Conservation (phyloP, 352 stramenopile genomes). For the Phytopythium ostracodes region DNA sequence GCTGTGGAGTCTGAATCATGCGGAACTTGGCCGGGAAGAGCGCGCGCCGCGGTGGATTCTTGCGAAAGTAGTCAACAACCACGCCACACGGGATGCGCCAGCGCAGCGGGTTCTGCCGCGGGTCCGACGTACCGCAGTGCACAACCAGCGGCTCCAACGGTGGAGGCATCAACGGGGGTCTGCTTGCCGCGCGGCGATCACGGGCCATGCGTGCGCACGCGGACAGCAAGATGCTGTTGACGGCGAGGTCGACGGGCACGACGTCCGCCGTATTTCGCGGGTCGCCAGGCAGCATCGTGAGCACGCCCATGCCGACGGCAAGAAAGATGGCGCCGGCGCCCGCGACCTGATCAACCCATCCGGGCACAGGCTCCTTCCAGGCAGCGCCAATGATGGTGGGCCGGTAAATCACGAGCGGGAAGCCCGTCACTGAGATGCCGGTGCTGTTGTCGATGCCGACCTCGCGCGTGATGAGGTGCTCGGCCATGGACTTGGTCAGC, state of each 20-base stretch:
- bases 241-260: constrained; percentile 74
- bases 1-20: constrained; percentile 78
- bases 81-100: constrained; percentile 69
- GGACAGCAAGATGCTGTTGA: constrained; percentile 71
- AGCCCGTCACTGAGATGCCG: not conserved
- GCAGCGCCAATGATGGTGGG: constrained; percentile 83
- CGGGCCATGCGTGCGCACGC: constrained; percentile 31
- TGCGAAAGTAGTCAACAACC: constrained; percentile 62
- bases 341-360: constrained; percentile 80
- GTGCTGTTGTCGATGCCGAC: constrained; percentile 14
- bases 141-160: constrained; percentile 47
- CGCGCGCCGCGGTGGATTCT: constrained; percentile 52
- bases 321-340: constrained; percentile 79
- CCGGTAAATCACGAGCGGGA: constrained; percentile 75
- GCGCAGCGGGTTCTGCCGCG: constrained; percentile 69
- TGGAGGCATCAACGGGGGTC: not conserved
- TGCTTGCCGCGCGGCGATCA: constrained; percentile 5
- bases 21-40: constrained; percentile 62
- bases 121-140: constrained; percentile 74
- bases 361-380: constrained; percentile 85
- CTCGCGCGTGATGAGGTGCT: constrained; percentile 63
- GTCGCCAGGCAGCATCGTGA: constrained; percentile 80
- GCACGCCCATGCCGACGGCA: constrained; percentile 63
- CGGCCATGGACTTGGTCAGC: constrained; percentile 87
- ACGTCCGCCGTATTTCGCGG: constrained; percentile 79